Base-by-base conservation (phyloP, 495 filamentous ascomycete species). In the Antarctomyces pellizariae region DNA sequence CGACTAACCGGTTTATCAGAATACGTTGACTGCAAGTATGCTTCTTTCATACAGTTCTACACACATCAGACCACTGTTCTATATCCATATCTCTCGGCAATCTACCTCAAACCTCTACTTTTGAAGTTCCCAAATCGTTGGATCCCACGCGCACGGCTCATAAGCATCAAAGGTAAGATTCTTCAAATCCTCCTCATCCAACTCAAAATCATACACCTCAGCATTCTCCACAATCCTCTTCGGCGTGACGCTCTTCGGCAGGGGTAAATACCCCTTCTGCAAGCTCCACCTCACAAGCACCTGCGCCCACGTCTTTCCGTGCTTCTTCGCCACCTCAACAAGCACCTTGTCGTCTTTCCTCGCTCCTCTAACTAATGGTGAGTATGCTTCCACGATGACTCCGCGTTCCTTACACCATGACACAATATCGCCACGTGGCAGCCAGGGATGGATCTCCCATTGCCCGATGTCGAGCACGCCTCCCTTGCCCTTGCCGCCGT, bases 391-490 rank as follows among this genome's bases (percentile, higher is more conserved):
- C 12, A 86, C 49, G 15, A 80, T 49, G 4, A 84, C 57, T 11
- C 67, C 65, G 16, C 71, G 54, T 41, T 67, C 54, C 31, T 57
- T 39, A 36, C 72, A 71, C 74, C 83, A 91, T 25, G 66, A 55
- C 7, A 68, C 67, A 16, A 95, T 72, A 37, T 86, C 75, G 4
- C 55, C 53, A 7, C 83, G 56, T 2, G 66, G 54, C n/a, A 73
- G 65, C 77, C 78, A 91, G 0, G 83, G 82, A 42, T 95, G 84
- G 10, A 93, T 52, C 50, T 93, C 83, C 41, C 77, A 76, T 46
- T 91, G 82, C 7, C 75, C 77, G 5, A 91, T 75, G 26, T 65
- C 69, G 39, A 93, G 58, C 12, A 78, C 50, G 2, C 76, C 77
- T 7, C 73, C 78, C 28, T 59, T 67, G 5, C 72, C 75, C 35